phyloP scores from a whole-genome alignment of 1,284 basidiomycete genomes.

The Sanghuangporus sanghuang region DNA sequence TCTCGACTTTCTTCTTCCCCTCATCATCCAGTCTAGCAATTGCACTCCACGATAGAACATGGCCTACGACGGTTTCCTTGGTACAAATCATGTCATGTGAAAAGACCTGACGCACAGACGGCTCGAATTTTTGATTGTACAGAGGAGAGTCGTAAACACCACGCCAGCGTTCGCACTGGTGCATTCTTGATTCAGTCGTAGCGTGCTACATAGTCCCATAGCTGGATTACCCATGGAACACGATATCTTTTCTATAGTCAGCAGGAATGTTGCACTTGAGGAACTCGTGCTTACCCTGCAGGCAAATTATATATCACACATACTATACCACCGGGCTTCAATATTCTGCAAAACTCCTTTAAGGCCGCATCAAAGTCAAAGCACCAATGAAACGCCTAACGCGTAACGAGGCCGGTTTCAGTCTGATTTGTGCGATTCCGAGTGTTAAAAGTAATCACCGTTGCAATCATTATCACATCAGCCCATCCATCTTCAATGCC shows the following conservation, averaged over 20 bases:
- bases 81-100: conserved; percentile 39
- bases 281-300: conserved; percentile 60
- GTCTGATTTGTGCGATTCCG: neutral
- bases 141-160: conserved; percentile 49
- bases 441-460: conserved; percentile 36
- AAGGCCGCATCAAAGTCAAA: conserved; percentile 62
- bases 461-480: conserved; percentile 70
- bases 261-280: conserved; percentile 47
- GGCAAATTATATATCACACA: conserved; percentile 71
- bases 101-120: conserved; percentile 51
- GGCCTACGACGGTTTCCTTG: conserved; percentile 46
- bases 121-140: conserved; percentile 47
- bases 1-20: conserved; percentile 44
- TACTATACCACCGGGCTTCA: conserved; percentile 60
- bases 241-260: neutral
- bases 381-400: conserved; percentile 78
- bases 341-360: conserved; percentile 62
- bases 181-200: conserved; percentile 64
- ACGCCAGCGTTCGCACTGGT: conserved; percentile 65
- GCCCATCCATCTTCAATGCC: conserved; percentile 60
- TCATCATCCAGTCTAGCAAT: conserved; percentile 51
- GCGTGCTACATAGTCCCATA: neutral
- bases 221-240: conserved; percentile 1
- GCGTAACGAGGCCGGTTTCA: neutral
- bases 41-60: conserved; percentile 71